Evolutionary conservation across 495 filamentous ascomycete genomes (phyloP), one percentile per base, ranked within the genome.

Genomic region (Platismatia glauca): DNA sequence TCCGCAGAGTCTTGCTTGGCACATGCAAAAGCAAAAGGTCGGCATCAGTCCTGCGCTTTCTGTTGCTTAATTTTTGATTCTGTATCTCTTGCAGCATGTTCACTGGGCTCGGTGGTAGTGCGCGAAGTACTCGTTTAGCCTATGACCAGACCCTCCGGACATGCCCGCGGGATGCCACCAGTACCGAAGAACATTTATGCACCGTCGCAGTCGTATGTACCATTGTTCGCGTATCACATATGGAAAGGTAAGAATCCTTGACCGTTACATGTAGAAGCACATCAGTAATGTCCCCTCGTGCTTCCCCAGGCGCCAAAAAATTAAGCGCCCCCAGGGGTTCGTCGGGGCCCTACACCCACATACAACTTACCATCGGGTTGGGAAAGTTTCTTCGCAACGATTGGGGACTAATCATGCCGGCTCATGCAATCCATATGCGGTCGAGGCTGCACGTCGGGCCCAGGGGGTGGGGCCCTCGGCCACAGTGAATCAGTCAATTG

Each of bases 271-370:
- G 50, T 20, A 53, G 2, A 29, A 33, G 29, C 50, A 53, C 50
- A 8, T 53, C 29, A 22, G 8, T 29, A 53, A 53, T 53, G 27
- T 16, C 29, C 29, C 50, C 16, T 20, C 1, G 7, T 33, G 50
- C 50, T 16, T 53, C 50, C 50, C 50, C 50, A 34, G 33, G 29
- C 50, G 50, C 50, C 29, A 7, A 33, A 7, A 53, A 20, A 9
- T 53, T 53, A 53, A 53, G 50, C 50, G 50, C 50, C 50, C 15
- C 50, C 50, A 53, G 50, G 50, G 50, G 50, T 33, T 33, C 24
- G 5, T 33, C 29, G 29, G 50, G 50, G 50, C 27, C 50, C 13
- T 53, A 33, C 50, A 53, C 50, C 50, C 29, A 20, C 50, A 53
- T 20, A 20, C 0, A 16, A 20, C 0, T 29, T 31, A 53, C 29